Percentiles rank a stretch among this genome's conserved stretches.
phyloP scores from a whole-genome alignment of 192 early-diverging fungal species.

The Coemansia sp. region DNA sequence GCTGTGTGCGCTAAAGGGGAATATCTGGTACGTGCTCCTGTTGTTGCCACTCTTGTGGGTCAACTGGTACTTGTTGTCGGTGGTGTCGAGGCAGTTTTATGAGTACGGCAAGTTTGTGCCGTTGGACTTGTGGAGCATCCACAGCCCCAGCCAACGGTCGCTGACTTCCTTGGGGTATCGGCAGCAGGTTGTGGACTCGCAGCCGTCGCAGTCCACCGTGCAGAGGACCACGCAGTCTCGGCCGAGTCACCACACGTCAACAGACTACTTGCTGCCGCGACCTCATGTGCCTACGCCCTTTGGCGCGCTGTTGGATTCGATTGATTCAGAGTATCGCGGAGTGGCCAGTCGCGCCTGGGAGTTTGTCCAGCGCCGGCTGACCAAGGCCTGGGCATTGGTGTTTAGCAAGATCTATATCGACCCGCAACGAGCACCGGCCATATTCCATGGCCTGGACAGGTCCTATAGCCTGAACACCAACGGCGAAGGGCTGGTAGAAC shows the following conservation, averaged over 20 bases:
- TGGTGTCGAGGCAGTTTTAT: slow-evolving; percentile 38
- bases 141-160: neutral
- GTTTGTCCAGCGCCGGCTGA: neutral
- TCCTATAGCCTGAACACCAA: slow-evolving; percentile 29
- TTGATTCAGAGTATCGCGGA: slow-evolving; percentile 18
- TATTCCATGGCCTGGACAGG: slow-evolving; percentile 30
- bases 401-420: slow-evolving; percentile 45
- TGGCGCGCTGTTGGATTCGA: slow-evolving; percentile 10
- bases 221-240: neutral
- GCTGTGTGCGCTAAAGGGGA: slow-evolving; percentile 38
- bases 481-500: neutral
- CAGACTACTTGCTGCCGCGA: slow-evolving; percentile 38
- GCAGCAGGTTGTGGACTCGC: neutral
- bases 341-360: slow-evolving; percentile 6
- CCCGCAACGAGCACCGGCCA: slow-evolving; percentile 18
- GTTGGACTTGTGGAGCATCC: slow-evolving; percentile 13
- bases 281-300: slow-evolving; percentile 24
- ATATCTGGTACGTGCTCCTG: slow-evolving; percentile 32
- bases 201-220: too few relatives aligned
- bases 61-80: slow-evolving; percentile 35
- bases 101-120: slow-evolving; percentile 35
- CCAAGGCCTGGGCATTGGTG: slow-evolving; percentile 2
- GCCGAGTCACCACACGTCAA: slow-evolving; percentile 35
- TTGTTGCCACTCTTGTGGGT: slow-evolving; percentile 40
- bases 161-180: neutral